Evolutionary conservation across 495 filamentous ascomycete genomes (phyloP).

Genomic region (Aspergillus saccharolyticus): DNA sequence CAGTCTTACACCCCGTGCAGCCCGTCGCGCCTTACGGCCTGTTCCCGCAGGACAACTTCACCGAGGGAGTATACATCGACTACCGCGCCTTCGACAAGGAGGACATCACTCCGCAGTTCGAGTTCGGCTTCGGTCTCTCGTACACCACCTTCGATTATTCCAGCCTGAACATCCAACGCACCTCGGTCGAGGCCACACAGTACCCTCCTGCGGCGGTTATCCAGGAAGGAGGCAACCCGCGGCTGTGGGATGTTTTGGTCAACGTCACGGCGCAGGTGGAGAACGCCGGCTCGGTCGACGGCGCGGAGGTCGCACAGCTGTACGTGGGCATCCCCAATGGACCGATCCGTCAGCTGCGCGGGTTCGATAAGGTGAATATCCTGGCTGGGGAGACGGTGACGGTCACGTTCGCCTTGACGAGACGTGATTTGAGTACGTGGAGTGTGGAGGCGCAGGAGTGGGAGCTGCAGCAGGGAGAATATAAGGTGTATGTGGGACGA

Average conservation of each 20-base stretch:
- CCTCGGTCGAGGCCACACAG: not conserved
- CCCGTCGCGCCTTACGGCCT: constrained; percentile 44
- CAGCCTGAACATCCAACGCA: constrained; percentile 6
- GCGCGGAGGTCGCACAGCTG: constrained; percentile 57
- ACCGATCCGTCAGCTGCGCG: constrained; percentile 58
- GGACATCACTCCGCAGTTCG: constrained; percentile 54
- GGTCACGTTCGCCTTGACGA: constrained; percentile 52
- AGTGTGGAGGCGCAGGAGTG: constrained; percentile 56
- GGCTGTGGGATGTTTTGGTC: constrained; percentile 55
- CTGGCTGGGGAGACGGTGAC: constrained; percentile 34
- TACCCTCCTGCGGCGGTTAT: constrained; percentile 20
- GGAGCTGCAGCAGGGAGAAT: constrained; percentile 42
- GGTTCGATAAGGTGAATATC: constrained; percentile 58
- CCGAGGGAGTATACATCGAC: constrained; percentile 60
- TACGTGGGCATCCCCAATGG: constrained; percentile 42
- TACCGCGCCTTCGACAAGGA: constrained; percentile 60
- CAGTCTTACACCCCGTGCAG: constrained; percentile 53
- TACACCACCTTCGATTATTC: constrained; percentile 63
- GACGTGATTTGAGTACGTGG: constrained; percentile 66
- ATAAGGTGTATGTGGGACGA: constrained; percentile 48
- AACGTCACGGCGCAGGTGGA: constrained; percentile 43
- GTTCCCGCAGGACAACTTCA: constrained; percentile 62
- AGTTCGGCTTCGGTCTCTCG: constrained; percentile 64
- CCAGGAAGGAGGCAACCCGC: constrained; percentile 52
- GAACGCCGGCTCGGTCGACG: constrained; percentile 49